These are phyloP conservation scores for Cucumis hystrix DNA, from an alignment of 306 rosid genomes.

Conservation along the genomic window DNA sequence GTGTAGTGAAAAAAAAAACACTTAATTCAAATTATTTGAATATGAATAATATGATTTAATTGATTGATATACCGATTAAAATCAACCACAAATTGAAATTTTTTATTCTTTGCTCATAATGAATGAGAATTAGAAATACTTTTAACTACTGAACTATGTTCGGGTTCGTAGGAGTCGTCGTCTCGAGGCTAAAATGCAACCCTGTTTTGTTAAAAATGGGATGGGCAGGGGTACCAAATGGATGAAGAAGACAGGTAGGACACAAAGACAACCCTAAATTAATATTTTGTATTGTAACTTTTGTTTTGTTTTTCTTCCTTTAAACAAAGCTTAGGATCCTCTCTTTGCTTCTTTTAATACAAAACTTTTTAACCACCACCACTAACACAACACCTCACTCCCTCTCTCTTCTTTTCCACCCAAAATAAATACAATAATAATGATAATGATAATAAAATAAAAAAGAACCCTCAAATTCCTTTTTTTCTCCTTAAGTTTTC, in stretches of 20 bases:
- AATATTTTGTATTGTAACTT: constrained; percentile 10
- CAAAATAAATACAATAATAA: too few relatives aligned
- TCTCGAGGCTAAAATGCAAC: not conserved
- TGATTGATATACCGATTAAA: too few relatives aligned
- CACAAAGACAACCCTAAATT: constrained; percentile 4
- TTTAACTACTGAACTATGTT: not conserved
- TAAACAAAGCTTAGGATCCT: constrained; percentile 31
- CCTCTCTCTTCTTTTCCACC: not conserved
- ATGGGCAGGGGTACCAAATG: not conserved
- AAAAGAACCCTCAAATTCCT: not conserved
- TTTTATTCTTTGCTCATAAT: too few relatives aligned
- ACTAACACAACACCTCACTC: not conserved
- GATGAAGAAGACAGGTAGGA: constrained; percentile 6
- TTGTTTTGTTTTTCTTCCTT: constrained; percentile 1
- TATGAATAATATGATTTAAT: too few relatives aligned
- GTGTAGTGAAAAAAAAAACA: too few relatives aligned
- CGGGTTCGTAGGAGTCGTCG: not conserved
- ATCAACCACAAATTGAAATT: too few relatives aligned
- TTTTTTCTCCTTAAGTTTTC: not conserved
- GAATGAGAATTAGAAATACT: too few relatives aligned
- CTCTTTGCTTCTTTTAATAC: constrained; percentile 19
- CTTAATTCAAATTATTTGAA: too few relatives aligned
- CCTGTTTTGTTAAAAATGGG: not conserved
- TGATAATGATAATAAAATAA: not conserved
- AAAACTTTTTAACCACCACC: constrained; percentile 10